Base-by-base conservation (phyloP, 2,329 filamentous ascomycete species). In the Truncatella angustata region DNA sequence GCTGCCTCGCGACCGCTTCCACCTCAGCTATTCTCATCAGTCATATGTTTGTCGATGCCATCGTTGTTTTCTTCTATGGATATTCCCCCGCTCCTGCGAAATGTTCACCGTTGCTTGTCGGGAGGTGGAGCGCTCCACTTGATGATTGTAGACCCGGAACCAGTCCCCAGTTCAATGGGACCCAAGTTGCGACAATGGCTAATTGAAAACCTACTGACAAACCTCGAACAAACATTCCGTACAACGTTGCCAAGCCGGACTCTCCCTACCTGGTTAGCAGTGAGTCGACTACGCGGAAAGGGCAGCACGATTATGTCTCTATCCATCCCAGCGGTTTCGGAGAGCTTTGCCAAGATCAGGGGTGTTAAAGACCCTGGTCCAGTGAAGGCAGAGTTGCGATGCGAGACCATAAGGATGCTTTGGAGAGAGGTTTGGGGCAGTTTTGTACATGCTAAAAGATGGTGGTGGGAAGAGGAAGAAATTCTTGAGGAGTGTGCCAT, bases 401-500 rank as follows among this genome's bases (percentile, higher is more conserved):
- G 73, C 51, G 64, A 78, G 2, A 71, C 81, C 1, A 81, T 80
- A 0, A 73, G 80, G 32, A 76, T 81, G 71, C 67, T 86, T 16
- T 86, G 83, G 83, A 73, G 75, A 59, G 78, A 85, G 59, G 74
- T 82, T 11, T 86, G 82, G 83, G 82, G 82, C 0, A 60, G 63
- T 3, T 77, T 73, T 53, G 74, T 83, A 7, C 73, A 70, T 3
- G 73, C 72, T 0, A 65, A 73, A 5, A 69, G 63, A 39, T 85
- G 81, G 81, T 86, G 83, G 83, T 86, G 82, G 82, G 80, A 86
- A 37, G 77, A 84, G 28, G 65, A 70, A 11, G 72, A 66, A 1
- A 81, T 80, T 52, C 66, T 82, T 2, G 71, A 77, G 36, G 82
- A 86, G 63, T 86, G 82, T 54, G 61, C 75, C 14, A 66, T 74